These are phyloP conservation scores for Verticillium isaacii DNA, from an alignment of 2,329 filamentous ascomycete species.

Conservation along the genomic window DNA sequence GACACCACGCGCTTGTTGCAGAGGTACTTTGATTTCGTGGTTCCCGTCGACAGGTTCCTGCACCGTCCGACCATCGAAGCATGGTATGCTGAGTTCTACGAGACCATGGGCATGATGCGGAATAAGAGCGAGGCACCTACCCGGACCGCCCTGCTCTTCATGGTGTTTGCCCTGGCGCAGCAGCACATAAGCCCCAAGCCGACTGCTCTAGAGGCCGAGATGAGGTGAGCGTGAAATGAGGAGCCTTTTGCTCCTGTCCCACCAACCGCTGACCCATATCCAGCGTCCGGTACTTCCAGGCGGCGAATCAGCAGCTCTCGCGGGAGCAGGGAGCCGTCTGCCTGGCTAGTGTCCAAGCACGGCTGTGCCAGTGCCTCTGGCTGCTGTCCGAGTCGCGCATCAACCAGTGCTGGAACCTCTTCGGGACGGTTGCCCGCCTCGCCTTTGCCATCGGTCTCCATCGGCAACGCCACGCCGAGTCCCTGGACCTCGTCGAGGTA, in stretches of 20 bases:
- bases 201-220: not conserved
- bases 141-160: constrained; percentile 9
- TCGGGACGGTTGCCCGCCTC: constrained; percentile 34
- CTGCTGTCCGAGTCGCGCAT: constrained; percentile 36
- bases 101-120: constrained; percentile 30
- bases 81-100: constrained; percentile 37
- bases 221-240: not conserved
- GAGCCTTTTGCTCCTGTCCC: not conserved
- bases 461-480: constrained; percentile 20
- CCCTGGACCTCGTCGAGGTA: constrained; percentile 19
- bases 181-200: constrained; percentile 23
- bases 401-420: constrained; percentile 41
- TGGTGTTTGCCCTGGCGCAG: constrained; percentile 45
- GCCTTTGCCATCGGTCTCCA: constrained; percentile 32
- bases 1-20: constrained; percentile 19
- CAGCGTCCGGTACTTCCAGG: constrained; percentile 15
- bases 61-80: constrained; percentile 29
- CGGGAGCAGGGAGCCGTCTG: constrained; percentile 30
- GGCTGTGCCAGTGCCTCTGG: constrained; percentile 35
- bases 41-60: constrained; percentile 30
- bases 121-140: constrained; percentile 9
- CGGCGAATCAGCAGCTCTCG: constrained; percentile 28
- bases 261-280: not conserved
- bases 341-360: constrained; percentile 33
- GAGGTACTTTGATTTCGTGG: constrained; percentile 30